Base-by-base conservation (phyloP, 2,329 filamentous ascomycete genomes). In the Juglanconis oblonga region DNA sequence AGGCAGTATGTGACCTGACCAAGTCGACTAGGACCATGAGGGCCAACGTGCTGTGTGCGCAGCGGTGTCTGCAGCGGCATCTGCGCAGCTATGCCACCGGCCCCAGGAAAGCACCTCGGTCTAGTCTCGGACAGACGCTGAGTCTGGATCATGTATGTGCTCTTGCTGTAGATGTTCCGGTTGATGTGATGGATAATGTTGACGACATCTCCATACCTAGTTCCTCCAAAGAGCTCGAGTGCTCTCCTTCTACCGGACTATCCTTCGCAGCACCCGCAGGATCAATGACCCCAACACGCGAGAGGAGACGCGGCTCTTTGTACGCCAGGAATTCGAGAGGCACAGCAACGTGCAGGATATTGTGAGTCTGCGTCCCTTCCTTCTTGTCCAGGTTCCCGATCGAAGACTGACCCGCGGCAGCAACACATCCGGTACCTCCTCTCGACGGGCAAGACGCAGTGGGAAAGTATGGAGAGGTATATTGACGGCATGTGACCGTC, bases 371-470 rank as follows among this genome's bases (percentile, higher is more conserved):
- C 29, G 32, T 29, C 45, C 8, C 24, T 24, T n/a, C 14, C 1
- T 14, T 61, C 36, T n/a, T 1, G 17, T 8, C 5, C 42, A n/a
- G 3, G 11, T 32, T 8, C 10, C 33, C 7, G 9, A 32, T 54
- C 49, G 24, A 55, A 7, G 7, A 6, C 13, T 11, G 29, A 40
- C 35, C 9, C 10, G 2, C 33, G 29, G 17, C 51, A 57, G 59
- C 57, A 60, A 55, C 85, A 88, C 67, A 84, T 87, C 64, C 79
- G 82, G 59, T 88, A 87, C 70, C 78, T 88, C 42, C 71, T 87
- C 60, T 87, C 85, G 9, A 87, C 81, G 3, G 86, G 86, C 56
- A 87, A 86, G 74, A 85, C 84, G 32, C 81, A 88, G 68, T 88
- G 85, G 85, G 83, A 88, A 66, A 77, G 71, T 56, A 86, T 87